phyloP scores from a whole-genome alignment of 2,329 filamentous ascomycete species.

The Simplicillium sp. region DNA sequence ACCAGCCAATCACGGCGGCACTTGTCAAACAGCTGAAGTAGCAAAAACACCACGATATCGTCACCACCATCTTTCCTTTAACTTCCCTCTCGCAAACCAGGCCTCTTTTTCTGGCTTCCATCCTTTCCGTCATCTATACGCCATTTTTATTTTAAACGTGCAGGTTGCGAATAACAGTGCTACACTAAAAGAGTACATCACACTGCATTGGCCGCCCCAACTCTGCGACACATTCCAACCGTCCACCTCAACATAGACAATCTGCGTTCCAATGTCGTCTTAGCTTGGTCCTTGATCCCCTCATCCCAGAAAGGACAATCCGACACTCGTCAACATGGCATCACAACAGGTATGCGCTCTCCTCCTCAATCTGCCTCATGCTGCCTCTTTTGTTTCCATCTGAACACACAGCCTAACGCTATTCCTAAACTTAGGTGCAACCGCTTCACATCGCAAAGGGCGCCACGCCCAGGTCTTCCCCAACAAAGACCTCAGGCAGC shows the following conservation, averaged over 20 bases:
- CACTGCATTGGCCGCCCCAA: neutral
- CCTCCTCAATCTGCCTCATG: constrained; percentile 8
- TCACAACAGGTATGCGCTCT: constrained; percentile 26
- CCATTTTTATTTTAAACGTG: neutral
- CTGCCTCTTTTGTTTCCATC: constrained; percentile 6
- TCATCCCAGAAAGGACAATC: constrained; percentile 10
- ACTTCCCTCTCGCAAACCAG: constrained; percentile 1
- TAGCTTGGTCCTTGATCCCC: constrained; percentile 12
- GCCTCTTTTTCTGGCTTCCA: constrained; percentile 5
- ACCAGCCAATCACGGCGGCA: constrained; percentile 15
- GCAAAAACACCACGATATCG: neutral
- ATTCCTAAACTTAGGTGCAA: constrained; percentile 46
- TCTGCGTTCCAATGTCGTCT: constrained; percentile 23
- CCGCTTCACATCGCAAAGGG: constrained; percentile 70
- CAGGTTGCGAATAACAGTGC: neutral
- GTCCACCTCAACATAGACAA: constrained; percentile 2
- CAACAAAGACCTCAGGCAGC: constrained; percentile 52
- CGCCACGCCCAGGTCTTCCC: constrained; percentile 46
- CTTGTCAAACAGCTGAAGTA: neutral
- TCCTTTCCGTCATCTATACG: neutral
- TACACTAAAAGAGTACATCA: no score
- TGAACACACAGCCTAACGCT: constrained; percentile 1
- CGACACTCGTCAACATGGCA: constrained; percentile 21
- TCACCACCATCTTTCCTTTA: neutral
- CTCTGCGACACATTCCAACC: constrained; percentile 3